Conservation (phyloP, 176 grass and related monocot species). For the Oryza rufipogon region DNA sequence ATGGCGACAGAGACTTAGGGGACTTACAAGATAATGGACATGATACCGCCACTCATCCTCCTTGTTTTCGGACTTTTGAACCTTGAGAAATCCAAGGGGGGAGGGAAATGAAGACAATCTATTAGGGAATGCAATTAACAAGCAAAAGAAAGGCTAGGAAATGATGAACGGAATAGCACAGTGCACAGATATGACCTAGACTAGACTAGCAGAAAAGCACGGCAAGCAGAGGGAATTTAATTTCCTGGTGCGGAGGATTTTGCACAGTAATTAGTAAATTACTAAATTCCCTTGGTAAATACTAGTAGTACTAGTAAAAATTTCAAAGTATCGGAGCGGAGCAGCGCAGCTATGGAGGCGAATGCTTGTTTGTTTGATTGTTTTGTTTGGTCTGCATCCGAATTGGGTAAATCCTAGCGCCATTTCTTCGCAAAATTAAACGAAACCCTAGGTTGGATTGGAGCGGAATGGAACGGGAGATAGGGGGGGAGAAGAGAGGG, state of each 20-base stretch:
- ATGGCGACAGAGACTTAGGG: background rate
- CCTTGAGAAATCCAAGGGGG: constrained; percentile 45
- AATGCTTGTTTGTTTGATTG: background rate
- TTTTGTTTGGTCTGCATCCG: too few species aligned
- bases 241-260: too few species aligned
- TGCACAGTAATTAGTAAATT: too few species aligned
- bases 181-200: background rate
- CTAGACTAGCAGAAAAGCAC: background rate
- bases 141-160: background rate
- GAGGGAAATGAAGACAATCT: background rate
- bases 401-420: too few species aligned
- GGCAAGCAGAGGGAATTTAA: too few species aligned
- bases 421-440: too few species aligned
- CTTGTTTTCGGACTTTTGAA: constrained; percentile 80
- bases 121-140: constrained; percentile 40
- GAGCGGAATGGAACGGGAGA: background rate
- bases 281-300: too few species aligned
- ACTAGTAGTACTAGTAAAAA: too few species aligned
- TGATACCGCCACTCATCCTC: constrained; percentile 82
- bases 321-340: too few species aligned
- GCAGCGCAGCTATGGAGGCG: too few species aligned
- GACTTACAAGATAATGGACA: constrained; percentile 91
- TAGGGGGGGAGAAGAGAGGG: too few species aligned
- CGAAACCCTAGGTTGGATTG: constrained; percentile 2
- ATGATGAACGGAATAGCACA: background rate